Percentiles rank a stretch among this genome's conserved stretches.
These are phyloP conservation scores for Phytophthora hibernalis DNA, from an alignment of 352 stramenopile species.

Conservation along the genomic window DNA sequence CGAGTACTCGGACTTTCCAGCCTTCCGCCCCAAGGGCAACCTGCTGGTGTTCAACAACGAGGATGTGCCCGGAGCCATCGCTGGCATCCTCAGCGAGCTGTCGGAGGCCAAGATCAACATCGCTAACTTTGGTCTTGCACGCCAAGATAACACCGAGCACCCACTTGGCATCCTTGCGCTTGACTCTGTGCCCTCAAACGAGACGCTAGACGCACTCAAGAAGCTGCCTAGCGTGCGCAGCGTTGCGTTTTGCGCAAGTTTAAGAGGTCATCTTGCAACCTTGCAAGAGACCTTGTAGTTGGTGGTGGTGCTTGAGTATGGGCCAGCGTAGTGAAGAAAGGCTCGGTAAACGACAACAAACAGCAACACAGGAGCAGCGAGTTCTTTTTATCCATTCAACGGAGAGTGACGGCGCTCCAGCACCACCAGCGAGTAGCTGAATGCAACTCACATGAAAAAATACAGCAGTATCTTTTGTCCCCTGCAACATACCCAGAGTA, in stretches of 20 bases:
- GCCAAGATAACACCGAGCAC: conserved; percentile 61
- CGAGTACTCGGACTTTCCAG: conserved; percentile 86
- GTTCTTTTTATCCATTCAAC: conserved; percentile 26
- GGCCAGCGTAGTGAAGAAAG: conserved; percentile 2
- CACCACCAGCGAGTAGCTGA: conserved; percentile 13
- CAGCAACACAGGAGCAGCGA: conserved; percentile 21
- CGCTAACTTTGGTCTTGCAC: conserved; percentile 83
- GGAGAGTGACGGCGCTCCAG: conserved; percentile 17
- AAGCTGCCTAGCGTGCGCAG: conserved; percentile 67
- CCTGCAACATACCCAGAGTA: not conserved
- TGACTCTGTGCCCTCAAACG: conserved; percentile 58
- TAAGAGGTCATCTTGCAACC: conserved; percentile 24
- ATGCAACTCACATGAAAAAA: conserved; percentile 21
- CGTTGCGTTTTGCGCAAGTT: conserved; percentile 72
- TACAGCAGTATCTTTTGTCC: conserved; percentile 5
- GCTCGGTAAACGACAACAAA: conserved; percentile 23
- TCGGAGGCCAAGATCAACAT: conserved; percentile 84
- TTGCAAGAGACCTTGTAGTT: conserved; percentile 2
- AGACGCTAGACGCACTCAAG: conserved; percentile 72
- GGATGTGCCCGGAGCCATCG: conserved; percentile 81
- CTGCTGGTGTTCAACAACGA: conserved; percentile 88
- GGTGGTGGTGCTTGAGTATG: conserved; percentile 14
- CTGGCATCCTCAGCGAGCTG: conserved; percentile 74
- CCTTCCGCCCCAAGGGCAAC: conserved; percentile 81
- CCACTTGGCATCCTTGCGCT: conserved; percentile 81